Evolutionary conservation across 2,329 filamentous ascomycete genomes (phyloP).

Genomic region (Sordariomycetes sp.): DNA sequence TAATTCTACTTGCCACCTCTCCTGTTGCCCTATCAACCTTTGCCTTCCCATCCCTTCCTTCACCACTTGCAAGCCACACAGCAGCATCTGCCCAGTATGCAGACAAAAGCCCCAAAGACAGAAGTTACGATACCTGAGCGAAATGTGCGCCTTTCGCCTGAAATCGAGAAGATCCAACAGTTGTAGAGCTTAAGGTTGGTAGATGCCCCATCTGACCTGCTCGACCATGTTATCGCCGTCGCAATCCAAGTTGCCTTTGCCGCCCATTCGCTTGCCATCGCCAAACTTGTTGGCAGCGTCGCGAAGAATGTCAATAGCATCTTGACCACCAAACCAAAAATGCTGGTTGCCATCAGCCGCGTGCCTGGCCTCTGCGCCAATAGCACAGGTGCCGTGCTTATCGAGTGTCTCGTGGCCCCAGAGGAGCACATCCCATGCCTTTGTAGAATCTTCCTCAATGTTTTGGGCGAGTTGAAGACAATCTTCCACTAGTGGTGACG

Average conservation of each 20-base stretch:
- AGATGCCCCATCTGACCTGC: neutral
- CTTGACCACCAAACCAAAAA: conserved; percentile 23
- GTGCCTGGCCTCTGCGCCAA: conserved; percentile 18
- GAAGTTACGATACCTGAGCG: too few species aligned
- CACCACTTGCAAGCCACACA: too few species aligned
- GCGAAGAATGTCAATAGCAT: conserved; percentile 24
- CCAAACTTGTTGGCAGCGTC: conserved; percentile 18
- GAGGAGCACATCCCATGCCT: conserved; percentile 1
- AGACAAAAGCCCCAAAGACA: too few species aligned
- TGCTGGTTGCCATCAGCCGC: conserved; percentile 14
- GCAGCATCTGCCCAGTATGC: too few species aligned
- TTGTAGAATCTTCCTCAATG: conserved; percentile 14
- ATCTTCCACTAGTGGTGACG: conserved; percentile 21
- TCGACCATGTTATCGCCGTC: conserved; percentile 9
- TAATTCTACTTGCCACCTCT: too few species aligned
- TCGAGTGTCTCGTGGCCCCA: conserved; percentile 14
- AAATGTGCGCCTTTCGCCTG: too few species aligned
- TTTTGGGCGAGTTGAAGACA: conserved; percentile 22
- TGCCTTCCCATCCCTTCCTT: too few species aligned
- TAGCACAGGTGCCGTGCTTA: conserved; percentile 17
- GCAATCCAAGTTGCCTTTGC: conserved; percentile 22
- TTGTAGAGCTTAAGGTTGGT: too few species aligned
- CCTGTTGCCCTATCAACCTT: too few species aligned
- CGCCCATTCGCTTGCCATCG: conserved; percentile 17
- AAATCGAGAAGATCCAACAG: too few species aligned